Evolutionary conservation across 345 rosid genomes (phyloP).

Genomic region (Mercurialis annua): DNA sequence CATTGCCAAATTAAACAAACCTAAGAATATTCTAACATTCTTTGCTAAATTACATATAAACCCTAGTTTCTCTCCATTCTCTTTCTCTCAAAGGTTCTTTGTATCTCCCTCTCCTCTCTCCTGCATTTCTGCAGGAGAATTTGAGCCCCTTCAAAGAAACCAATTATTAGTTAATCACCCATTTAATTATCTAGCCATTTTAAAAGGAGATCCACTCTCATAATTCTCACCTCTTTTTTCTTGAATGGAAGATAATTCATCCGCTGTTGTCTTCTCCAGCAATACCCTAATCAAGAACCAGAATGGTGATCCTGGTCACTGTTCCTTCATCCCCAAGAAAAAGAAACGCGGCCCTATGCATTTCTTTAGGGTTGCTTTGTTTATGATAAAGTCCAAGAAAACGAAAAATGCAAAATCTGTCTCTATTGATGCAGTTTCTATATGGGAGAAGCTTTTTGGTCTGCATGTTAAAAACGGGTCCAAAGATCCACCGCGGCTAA

Average conservation of each 20-base stretch:
- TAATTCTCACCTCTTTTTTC: too few species aligned
- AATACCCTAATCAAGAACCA: conserved; percentile 1
- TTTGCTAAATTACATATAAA: background rate
- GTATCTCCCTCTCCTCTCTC: conserved; percentile 16
- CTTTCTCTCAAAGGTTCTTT: background rate
- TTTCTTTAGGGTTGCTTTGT: conserved; percentile 43
- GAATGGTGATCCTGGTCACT: background rate
- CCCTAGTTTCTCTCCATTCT: background rate
- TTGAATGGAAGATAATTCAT: conserved; percentile 18
- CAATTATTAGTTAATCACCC: background rate
- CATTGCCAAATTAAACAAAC: too few species aligned
- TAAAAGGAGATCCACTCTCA: too few species aligned
- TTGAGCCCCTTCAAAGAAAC: background rate
- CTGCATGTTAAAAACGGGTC: conserved; percentile 9
- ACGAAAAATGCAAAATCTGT: conserved; percentile 34
- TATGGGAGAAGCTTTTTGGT: conserved; percentile 9
- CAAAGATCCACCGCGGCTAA: background rate
- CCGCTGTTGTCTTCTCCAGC: background rate
- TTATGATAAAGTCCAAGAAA: conserved; percentile 34
- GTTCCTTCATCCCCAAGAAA: conserved; percentile 11
- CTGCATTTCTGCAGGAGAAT: conserved; percentile 16
- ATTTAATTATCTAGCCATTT: too few species aligned
- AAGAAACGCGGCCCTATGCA: conserved; percentile 44
- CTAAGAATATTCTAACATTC: too few species aligned
- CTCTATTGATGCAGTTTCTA: conserved; percentile 16